Conservation (phyloP, 148 eudicot genomes). For the Spergularia marina region DNA sequence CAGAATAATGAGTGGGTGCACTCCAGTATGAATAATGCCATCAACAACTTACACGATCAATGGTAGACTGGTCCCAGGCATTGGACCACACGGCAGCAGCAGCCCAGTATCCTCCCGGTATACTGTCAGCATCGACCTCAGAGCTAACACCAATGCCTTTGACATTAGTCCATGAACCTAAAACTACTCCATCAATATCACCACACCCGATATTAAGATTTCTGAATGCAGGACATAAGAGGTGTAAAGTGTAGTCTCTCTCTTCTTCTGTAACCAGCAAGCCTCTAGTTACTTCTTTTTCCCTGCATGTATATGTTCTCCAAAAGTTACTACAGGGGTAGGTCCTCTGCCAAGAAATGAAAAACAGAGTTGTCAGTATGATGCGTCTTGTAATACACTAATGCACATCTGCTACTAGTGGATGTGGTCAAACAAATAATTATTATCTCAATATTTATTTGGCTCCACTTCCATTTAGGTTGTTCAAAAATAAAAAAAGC, state of each 20-base stretch:
- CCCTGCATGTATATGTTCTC: slow-evolving; percentile 47
- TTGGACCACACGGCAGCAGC: slow-evolving; percentile 91
- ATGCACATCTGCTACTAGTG: neutral
- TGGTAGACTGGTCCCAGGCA: slow-evolving; percentile 84
- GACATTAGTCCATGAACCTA: slow-evolving; percentile 76
- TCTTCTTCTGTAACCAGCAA: slow-evolving; percentile 31
- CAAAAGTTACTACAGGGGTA: slow-evolving; percentile 84
- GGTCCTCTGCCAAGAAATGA: slow-evolving; percentile 56
- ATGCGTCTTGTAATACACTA: slow-evolving; percentile 18
- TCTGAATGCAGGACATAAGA: slow-evolving; percentile 35
- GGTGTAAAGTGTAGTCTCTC: slow-evolving; percentile 38
- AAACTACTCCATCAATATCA: slow-evolving; percentile 85
- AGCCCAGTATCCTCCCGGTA: slow-evolving; percentile 75
- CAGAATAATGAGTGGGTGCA: neutral
- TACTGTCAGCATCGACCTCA: slow-evolving; percentile 57
- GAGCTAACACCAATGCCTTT: slow-evolving; percentile 34
- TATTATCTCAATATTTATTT: neutral
- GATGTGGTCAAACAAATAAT: neutral
- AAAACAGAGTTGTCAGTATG: slow-evolving; percentile 31
- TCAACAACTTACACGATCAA: slow-evolving; percentile 78
- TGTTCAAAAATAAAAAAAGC: neutral
- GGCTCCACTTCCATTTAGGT: neutral
- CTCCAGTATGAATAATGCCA: slow-evolving; percentile 5
- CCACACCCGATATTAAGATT: slow-evolving; percentile 60
- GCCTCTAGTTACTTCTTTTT: slow-evolving; percentile 38